phyloP scores from a whole-genome alignment of 75 land plant species.

The Cunninghamia lanceolata region DNA sequence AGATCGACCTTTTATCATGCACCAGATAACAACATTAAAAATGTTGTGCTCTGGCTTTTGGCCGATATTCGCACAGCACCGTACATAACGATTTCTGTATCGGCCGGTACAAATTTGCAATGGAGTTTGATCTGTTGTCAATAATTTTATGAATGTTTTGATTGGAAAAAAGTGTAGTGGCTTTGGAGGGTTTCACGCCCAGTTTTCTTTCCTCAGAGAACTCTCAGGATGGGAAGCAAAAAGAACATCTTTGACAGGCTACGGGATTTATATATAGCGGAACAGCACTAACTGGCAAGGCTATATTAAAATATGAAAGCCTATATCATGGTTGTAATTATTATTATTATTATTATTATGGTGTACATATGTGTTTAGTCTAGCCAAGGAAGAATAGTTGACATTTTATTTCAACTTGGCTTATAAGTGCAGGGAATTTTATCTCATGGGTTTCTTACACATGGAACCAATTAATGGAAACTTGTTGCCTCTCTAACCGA shows the following conservation, averaged over 20 bases:
- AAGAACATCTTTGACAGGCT: neutral
- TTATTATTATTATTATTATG: no score
- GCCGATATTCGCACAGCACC: neutral
- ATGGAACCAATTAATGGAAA: no score
- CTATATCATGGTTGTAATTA: neutral
- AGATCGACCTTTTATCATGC: neutral
- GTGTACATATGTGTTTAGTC: neutral
- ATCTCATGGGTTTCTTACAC: no score
- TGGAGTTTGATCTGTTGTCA: neutral
- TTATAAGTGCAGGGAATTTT: no score
- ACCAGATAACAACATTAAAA: neutral
- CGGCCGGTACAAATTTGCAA: neutral
- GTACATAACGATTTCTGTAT: neutral
- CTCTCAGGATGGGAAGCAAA: neutral
- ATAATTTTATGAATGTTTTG: neutral
- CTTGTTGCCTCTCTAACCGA: no score
- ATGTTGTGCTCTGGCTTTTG: neutral
- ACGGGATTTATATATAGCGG: neutral
- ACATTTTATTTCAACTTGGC: neutral
- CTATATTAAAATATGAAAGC: neutral
- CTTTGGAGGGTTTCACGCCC: conserved; percentile 6
- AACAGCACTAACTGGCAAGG: neutral
- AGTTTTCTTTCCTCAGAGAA: neutral
- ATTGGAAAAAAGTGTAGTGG: neutral
- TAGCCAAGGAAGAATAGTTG: neutral